Evolutionary conservation across 2,329 filamentous ascomycete species (phyloP).

Genomic region (Colletotrichum incanum): DNA sequence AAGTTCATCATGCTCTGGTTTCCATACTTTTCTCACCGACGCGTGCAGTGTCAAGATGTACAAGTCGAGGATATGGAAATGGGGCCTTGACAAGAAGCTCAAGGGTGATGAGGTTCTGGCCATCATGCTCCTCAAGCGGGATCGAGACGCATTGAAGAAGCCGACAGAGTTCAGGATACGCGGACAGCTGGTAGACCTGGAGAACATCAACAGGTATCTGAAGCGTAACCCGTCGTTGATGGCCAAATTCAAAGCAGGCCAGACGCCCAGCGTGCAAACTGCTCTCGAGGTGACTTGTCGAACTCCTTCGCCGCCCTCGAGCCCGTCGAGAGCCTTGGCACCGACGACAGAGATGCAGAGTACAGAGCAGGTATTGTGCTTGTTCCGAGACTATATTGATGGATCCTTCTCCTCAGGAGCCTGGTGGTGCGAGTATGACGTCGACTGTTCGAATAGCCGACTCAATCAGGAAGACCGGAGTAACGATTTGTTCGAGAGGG

Average conservation of each 20-base stretch:
- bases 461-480: constrained; percentile 48
- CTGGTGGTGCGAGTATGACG: constrained; percentile 53
- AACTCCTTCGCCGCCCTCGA: constrained; percentile 50
- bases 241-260: constrained; percentile 51
- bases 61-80: constrained; percentile 60
- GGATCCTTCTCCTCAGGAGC: constrained; percentile 48
- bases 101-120: constrained; percentile 59
- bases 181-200: constrained; percentile 56
- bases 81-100: constrained; percentile 60
- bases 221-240: constrained; percentile 56
- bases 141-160: constrained; percentile 54
- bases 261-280: constrained; percentile 52
- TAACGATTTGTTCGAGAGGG: constrained; percentile 54
- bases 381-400: constrained; percentile 52
- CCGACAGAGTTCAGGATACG: constrained; percentile 56
- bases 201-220: constrained; percentile 59
- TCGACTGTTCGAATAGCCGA: constrained; percentile 47
- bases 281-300: constrained; percentile 52
- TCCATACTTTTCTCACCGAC: constrained; percentile 15
- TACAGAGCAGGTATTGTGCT: constrained; percentile 49
- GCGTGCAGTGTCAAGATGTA: constrained; percentile 58
- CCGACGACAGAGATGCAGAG: constrained; percentile 45
- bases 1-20: constrained; percentile 43
- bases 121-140: constrained; percentile 55
- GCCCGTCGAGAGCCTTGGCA: constrained; percentile 44